Evolutionary conservation across 179 eudicot genomes (phyloP), one percentile per base, ranked within the genome.

Genomic region (Amaranthus tricolor): DNA sequence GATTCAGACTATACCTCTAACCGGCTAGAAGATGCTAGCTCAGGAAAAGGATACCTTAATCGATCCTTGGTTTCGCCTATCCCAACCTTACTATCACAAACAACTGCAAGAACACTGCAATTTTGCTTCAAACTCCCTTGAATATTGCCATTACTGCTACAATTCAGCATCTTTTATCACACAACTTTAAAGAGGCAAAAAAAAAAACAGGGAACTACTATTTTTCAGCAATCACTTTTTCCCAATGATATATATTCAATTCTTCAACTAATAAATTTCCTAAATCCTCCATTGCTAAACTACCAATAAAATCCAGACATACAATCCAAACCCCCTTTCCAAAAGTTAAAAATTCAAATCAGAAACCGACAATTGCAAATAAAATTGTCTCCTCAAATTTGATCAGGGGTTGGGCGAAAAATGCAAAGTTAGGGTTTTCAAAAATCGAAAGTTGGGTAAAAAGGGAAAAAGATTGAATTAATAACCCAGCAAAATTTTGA

Each of bases 31-130:
- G 97, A 95, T 53, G 75, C 85, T 59, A 95, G 80, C 57, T 87
- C 88, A 5, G 96, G 89, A 68, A 88, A 84, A n/a, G 97, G 97
- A 52, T 79, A 94, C 48, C 76, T 74, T 9, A 52, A 68, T 60
- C 66, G 74, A 76, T 75, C 79, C 62, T 75, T 82, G 44, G 67
- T 43, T 51, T 47, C 81, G 72, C 74, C 83, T 50, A 72, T 82
- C 51, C 70, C 68, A 50, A 56, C 74, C 69, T 84, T 82, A 64
- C 79, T 84, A 49, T 83, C 83, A 77, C 92, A 84, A n/a, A 85
- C 81, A 56, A 94, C 96, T 0, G 93, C 94, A 72, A 95, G 92
- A 64, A 93, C 87, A 74, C 85, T 82, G 70, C 98, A 94, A 70
- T 79, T 85, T 56, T 88, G 84, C 83, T 82, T 92, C 60, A 86